A percentile compares a stretch with the other conserved stretches of the same genome.
phyloP scores from a whole-genome alignment of 2,329 filamentous ascomycete species.

The Trichoderma sp. region DNA sequence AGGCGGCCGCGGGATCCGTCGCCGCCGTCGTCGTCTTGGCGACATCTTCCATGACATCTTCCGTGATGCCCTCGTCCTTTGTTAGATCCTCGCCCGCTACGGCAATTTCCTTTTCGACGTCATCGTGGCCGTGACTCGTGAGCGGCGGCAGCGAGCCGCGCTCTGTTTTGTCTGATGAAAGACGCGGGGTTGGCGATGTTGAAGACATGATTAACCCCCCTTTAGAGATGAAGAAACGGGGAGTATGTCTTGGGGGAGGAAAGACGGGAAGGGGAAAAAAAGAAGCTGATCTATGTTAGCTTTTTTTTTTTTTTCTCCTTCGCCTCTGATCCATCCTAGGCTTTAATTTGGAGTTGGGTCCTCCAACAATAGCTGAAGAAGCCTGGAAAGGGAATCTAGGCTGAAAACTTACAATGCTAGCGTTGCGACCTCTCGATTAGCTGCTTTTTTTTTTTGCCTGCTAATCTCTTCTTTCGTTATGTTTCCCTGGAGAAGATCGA shows the following conservation, averaged over 20 bases:
- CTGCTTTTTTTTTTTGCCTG: neutral
- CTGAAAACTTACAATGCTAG: neutral
- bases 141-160: slow-evolving; percentile 28
- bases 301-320: neutral
- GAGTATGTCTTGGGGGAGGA: neutral
- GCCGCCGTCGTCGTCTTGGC: neutral
- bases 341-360: neutral
- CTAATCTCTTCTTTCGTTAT: neutral
- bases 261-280: neutral
- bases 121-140: slow-evolving; percentile 10
- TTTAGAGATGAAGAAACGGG: neutral
- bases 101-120: slow-evolving; percentile 15
- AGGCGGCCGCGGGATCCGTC: slow-evolving; percentile 25
- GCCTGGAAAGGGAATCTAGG: neutral
- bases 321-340: neutral
- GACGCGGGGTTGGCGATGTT: slow-evolving; percentile 19
- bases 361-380: neutral
- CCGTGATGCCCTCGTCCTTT: slow-evolving; percentile 1
- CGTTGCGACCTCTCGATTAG: neutral
- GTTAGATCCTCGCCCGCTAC: neutral
- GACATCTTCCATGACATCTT: slow-evolving; percentile 10
- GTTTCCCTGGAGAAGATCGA: neutral
- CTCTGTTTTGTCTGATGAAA: slow-evolving; percentile 33
- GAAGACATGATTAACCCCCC: neutral
- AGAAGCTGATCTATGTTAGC: neutral